Evolutionary conservation across 768 basidiomycete genomes (phyloP), one percentile per base, ranked within the genome.

Genomic region (Termitomyces sp.): DNA sequence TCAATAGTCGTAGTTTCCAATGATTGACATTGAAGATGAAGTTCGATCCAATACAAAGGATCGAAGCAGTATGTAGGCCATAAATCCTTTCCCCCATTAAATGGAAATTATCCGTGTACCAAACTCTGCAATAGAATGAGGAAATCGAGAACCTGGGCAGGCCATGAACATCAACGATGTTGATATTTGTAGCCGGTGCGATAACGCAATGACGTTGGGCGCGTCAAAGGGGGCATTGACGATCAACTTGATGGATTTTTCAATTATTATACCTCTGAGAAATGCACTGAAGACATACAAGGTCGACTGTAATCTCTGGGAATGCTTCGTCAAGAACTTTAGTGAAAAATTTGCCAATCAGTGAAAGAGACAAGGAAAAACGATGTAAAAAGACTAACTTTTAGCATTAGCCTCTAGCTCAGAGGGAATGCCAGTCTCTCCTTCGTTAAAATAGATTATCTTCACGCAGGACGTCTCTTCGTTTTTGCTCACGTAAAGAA

Each of bases 341-440:
- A 2, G 18, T 5, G 7, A 12, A 5, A 46, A 14, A 48, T 10
- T 20, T 27, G 46, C n/a, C 29, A 27, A 24, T 42, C 13, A 51
- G 34, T 29, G 1, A 42, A 47, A 8, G 32, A 39, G 14, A 9
- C 5, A 2, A 5, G 12, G 12, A 1, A 27, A 18, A 26, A 43
- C 31, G 5, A 26, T 22, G 39, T 42, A 2, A 29, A 36, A 32
- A 14, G n/a, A 62, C 22, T 65, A 74, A 24, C 85, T 83, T 65
- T 83, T 87, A 32, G 80, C 76, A 64, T 90, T 91, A 5, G 87
- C 85, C 65, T 86, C 87, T 62, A 91, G 69, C 63, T 91, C 89
- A 0, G 84, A 84, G 0, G 88, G 88, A 26, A 84, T 73, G 0
- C 76, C 78, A 14, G 70, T 69, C 31, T 79, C 80, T 24, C 70